Conservation (phyloP, 2,329 filamentous ascomycete species). For the Xylaria sp. region DNA sequence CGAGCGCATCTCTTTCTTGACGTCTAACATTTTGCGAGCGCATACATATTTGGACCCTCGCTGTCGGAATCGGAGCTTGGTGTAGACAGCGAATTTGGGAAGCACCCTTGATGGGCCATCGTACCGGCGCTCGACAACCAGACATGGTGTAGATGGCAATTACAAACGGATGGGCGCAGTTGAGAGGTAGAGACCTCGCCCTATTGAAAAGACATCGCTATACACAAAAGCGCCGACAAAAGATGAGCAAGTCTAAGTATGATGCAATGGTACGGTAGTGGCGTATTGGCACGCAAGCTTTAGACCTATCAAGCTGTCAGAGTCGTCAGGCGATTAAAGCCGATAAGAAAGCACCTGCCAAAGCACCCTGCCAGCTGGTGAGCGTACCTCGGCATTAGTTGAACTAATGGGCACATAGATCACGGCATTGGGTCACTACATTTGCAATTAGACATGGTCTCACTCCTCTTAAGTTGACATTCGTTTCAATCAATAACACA, state of each 20-base stretch:
- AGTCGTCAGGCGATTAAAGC: neutral
- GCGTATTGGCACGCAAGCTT: neutral
- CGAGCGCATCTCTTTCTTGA: constrained; percentile 28
- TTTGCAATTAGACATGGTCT: too few relatives aligned
- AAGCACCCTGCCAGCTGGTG: neutral
- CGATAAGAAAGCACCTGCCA: constrained; percentile 18
- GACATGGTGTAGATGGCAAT: constrained; percentile 36
- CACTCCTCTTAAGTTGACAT: too few relatives aligned
- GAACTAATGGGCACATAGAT: neutral
- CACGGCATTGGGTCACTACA: too few relatives aligned
- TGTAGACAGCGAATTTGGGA: constrained; percentile 38
- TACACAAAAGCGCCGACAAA: neutral
- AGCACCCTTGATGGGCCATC: constrained; percentile 35
- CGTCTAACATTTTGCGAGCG: constrained; percentile 20
- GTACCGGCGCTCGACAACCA: constrained; percentile 36
- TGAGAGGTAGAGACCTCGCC: neutral
- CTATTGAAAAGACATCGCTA: constrained; percentile 4
- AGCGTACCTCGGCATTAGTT: constrained; percentile 22
- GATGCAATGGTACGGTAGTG: neutral
- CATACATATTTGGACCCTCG: constrained; percentile 25
- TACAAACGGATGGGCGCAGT: neutral
- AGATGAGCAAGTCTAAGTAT: neutral
- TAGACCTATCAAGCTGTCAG: neutral
- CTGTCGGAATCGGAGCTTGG: constrained; percentile 26
- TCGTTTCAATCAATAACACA: too few relatives aligned